phyloP scores from a whole-genome alignment of 768 basidiomycete species.

The Sistotremastrum suecicum region DNA sequence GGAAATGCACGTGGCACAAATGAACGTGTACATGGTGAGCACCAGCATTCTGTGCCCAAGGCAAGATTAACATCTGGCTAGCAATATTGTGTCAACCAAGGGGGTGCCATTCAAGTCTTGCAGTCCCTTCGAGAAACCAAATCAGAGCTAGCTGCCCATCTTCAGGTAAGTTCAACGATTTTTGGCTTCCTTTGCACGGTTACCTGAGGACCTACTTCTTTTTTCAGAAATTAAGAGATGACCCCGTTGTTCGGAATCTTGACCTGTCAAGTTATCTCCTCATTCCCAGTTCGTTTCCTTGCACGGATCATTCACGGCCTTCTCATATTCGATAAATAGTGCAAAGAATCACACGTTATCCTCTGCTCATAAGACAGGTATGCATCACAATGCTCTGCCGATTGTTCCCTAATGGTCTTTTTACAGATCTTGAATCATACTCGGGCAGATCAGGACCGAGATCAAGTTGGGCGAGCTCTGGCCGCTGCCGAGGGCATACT shows the following conservation, averaged over 20 bases:
- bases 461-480: constrained; percentile 38
- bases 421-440: constrained; percentile 68
- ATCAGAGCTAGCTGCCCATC: constrained; percentile 43
- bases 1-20: constrained; percentile 55
- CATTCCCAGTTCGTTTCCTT: constrained; percentile 57
- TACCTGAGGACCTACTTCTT: constrained; percentile 1
- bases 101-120: constrained; percentile 58
- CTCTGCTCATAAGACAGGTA: constrained; percentile 73
- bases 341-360: constrained; percentile 94
- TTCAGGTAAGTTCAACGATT: constrained; percentile 36
- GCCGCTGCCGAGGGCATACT: constrained; percentile 60
- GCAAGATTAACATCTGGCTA: constrained; percentile 14
- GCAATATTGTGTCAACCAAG: constrained; percentile 88
- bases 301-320: not conserved
- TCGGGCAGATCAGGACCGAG: constrained; percentile 46
- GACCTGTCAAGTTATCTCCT: constrained; percentile 87
- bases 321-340: constrained; percentile 28
- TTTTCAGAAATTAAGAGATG: constrained; percentile 55
- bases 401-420: not conserved
- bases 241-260: constrained; percentile 62
- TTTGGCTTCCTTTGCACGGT: not conserved
- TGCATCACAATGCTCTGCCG: constrained; percentile 1
- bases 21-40: constrained; percentile 68
- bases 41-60: not conserved
- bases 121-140: constrained; percentile 60